Conservation (phyloP, 257 asterid species). For the Nicotiana noctiflora region DNA sequence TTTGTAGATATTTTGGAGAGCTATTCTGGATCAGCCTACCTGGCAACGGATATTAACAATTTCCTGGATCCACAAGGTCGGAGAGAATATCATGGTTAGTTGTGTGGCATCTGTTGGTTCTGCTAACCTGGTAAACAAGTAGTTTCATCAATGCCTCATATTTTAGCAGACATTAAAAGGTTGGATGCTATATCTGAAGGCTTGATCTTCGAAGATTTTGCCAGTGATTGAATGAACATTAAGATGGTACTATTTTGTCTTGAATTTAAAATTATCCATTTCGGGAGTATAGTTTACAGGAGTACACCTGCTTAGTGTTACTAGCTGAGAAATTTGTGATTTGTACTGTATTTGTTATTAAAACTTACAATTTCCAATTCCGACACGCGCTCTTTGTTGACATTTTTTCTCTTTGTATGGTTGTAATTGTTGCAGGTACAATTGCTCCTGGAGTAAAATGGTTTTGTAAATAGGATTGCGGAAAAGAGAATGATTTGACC, state of each 20-base stretch:
- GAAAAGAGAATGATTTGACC: not conserved
- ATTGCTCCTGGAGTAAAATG: not conserved
- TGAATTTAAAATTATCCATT: not conserved
- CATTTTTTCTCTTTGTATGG: not conserved
- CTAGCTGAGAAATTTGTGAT: not conserved
- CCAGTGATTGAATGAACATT: constrained; percentile 31
- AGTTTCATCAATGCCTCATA: constrained; percentile 2
- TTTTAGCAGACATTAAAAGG: constrained; percentile 38
- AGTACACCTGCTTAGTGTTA: not conserved
- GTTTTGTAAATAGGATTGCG: constrained; percentile 6
- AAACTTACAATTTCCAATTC: not conserved
- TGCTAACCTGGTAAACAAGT: not conserved
- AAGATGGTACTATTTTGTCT: constrained; percentile 15
- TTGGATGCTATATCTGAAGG: constrained; percentile 55
- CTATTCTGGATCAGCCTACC: constrained; percentile 70
- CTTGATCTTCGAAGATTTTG: constrained; percentile 46
- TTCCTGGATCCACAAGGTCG: constrained; percentile 41
- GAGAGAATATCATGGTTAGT: constrained; percentile 58
- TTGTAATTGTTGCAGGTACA: not conserved
- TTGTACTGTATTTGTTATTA: not conserved
- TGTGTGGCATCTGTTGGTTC: constrained; percentile 8
- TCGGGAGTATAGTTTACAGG: not conserved
- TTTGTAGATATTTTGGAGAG: constrained; percentile 66
- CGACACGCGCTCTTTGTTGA: not conserved
- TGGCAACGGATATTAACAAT: constrained; percentile 45